Conservation (phyloP, 257 asterid genomes). For the Rhazya stricta region DNA sequence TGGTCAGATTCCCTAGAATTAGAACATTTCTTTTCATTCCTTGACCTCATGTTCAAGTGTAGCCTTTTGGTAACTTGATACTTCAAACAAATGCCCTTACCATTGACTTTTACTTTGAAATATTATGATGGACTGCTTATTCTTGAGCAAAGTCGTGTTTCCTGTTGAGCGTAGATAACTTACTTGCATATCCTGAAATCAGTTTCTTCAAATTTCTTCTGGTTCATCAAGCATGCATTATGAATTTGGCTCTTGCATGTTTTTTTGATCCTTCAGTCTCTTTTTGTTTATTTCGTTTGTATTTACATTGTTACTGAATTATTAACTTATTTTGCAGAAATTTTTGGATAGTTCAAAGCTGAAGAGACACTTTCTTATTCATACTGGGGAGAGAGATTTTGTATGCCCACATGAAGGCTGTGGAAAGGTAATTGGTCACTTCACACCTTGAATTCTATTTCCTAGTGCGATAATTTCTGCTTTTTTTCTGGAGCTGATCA, state of each 20-base stretch:
- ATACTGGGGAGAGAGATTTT: constrained; percentile 93
- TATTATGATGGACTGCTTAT: not conserved
- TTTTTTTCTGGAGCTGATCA: not conserved
- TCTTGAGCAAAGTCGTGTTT: not conserved
- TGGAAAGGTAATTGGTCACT: constrained; percentile 75
- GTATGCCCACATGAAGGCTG: constrained; percentile 99
- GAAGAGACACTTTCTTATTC: constrained; percentile 91
- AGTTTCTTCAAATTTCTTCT: not conserved
- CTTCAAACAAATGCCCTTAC: not conserved
- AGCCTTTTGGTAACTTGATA: not conserved
- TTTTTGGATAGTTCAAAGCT: constrained; percentile 98
- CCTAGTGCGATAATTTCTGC: not conserved
- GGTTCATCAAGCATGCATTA: not conserved
- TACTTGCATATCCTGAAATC: not conserved
- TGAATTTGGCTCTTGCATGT: not conserved
- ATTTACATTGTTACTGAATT: not conserved
- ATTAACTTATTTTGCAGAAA: constrained; percentile 59
- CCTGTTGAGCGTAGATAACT: not conserved
- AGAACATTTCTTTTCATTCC: not conserved
- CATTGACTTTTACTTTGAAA: not conserved
- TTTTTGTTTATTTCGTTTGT: not conserved
- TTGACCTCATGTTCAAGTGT: not conserved
- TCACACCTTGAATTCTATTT: constrained; percentile 4
- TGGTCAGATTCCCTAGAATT: too few relatives aligned
- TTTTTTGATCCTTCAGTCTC: not conserved